phyloP scores from a whole-genome alignment of 805 yeast species.

The Pichia californica region DNA sequence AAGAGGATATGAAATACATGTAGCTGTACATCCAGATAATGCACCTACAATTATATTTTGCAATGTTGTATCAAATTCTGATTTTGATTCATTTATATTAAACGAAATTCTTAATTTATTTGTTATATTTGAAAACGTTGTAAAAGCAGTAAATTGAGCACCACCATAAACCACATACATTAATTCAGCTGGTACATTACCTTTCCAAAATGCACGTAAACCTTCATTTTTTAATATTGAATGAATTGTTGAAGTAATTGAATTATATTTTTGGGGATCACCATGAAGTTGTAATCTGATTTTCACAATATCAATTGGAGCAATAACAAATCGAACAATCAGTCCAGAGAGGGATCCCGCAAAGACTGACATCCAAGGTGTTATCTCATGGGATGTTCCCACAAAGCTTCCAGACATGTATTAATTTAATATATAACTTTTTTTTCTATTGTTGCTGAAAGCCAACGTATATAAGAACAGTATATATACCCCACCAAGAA shows the following conservation, averaged over 20 bases:
- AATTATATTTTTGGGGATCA: slow-evolving; percentile 25
- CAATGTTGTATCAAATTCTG: slow-evolving; percentile 9
- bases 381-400: not conserved
- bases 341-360: slow-evolving; percentile 74
- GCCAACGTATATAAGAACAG: too few species aligned
- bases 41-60: slow-evolving; percentile 52
- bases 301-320: slow-evolving; percentile 76
- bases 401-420: slow-evolving; percentile 3
- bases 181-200: slow-evolving; percentile 85
- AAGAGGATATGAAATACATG: slow-evolving; percentile 75
- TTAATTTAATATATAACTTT: too few species aligned
- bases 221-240: slow-evolving; percentile 50
- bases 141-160: slow-evolving; percentile 70
- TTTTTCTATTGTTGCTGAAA: too few species aligned
- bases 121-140: slow-evolving; percentile 34
- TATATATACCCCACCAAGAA: too few species aligned
- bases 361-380: slow-evolving; percentile 37
- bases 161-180: slow-evolving; percentile 85
- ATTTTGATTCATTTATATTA: slow-evolving; percentile 29
- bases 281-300: slow-evolving; percentile 64
- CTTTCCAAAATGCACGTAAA: slow-evolving; percentile 81
- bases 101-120: slow-evolving; percentile 19
- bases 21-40: slow-evolving; percentile 69
- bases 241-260: slow-evolving; percentile 33
- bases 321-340: slow-evolving; percentile 43